Percentiles rank a stretch among this genome's conserved stretches.
phyloP scores from a whole-genome alignment of 768 basidiomycete genomes.

The Hericium erinaceus region DNA sequence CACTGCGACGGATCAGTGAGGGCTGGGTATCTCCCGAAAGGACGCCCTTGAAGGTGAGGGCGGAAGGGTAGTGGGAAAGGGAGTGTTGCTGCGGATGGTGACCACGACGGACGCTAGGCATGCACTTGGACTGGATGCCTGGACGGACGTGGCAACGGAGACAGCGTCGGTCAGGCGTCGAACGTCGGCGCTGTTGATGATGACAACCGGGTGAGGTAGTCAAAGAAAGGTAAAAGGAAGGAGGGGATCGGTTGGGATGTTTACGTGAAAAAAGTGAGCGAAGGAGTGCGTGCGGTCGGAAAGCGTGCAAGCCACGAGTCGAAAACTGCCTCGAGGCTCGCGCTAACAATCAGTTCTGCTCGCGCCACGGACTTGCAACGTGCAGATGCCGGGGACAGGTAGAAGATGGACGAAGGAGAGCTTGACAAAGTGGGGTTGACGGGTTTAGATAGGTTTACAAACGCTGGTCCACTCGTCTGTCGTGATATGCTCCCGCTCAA shows the following conservation, averaged over 20 bases:
- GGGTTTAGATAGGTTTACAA: neutral
- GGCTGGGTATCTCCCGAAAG: slow-evolving; percentile 28
- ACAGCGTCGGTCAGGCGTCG: slow-evolving; percentile 2
- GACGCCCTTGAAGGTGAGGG: slow-evolving; percentile 40
- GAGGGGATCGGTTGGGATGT: slow-evolving; percentile 10
- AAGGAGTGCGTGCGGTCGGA: slow-evolving; percentile 12
- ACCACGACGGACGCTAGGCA: slow-evolving; percentile 32
- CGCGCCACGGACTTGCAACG: neutral
- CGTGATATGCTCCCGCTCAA: slow-evolving; percentile 18
- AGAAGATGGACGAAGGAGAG: neutral
- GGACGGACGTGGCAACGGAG: slow-evolving; percentile 19
- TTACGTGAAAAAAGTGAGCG: slow-evolving; percentile 19
- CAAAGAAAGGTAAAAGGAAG: slow-evolving; percentile 9
- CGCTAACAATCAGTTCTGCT: neutral
- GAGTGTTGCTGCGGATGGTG: slow-evolving; percentile 22
- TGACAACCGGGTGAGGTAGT: slow-evolving; percentile 13
- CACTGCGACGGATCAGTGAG: slow-evolving; percentile 30
- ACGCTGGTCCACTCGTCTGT: neutral
- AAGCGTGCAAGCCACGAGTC: slow-evolving; percentile 30
- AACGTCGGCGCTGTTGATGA: slow-evolving; percentile 10
- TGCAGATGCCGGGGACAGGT: neutral
- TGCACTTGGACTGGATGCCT: slow-evolving; percentile 23
- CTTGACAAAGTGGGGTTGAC: neutral
- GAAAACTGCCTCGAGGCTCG: slow-evolving; percentile 11
- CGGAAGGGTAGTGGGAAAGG: slow-evolving; percentile 21